Conservation (phyloP, 805 yeast species). For the Schwanniomyces occidentalis region DNA sequence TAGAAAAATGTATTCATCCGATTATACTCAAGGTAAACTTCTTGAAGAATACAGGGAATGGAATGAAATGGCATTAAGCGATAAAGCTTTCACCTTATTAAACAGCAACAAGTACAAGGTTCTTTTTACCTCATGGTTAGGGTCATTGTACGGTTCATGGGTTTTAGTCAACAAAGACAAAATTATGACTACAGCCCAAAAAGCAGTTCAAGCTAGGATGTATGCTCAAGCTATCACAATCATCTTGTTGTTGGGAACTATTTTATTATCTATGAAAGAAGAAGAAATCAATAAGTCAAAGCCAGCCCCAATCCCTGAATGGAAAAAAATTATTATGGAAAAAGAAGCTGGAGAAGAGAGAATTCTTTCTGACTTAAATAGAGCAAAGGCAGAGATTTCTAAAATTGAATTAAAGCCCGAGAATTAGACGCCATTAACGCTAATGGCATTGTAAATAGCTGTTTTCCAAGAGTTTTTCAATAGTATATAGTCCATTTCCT, state of each 20-base stretch:
- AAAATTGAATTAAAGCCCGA: too few relatives aligned
- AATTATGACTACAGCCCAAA: slow-evolving; percentile 73
- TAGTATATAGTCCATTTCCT: too few relatives aligned
- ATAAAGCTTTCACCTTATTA: slow-evolving; percentile 29
- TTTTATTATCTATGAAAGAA: slow-evolving; percentile 61
- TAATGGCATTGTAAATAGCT: too few relatives aligned
- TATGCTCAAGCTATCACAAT: slow-evolving; percentile 86
- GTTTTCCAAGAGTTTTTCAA: too few relatives aligned
- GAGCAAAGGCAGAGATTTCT: slow-evolving; percentile 1
- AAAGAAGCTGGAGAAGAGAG: slow-evolving; percentile 19
- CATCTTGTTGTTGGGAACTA: slow-evolving; percentile 63
- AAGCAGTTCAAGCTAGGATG: slow-evolving; percentile 86
- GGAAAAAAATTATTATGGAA: slow-evolving; percentile 31
- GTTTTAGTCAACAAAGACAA: slow-evolving; percentile 68
- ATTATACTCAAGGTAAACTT: slow-evolving; percentile 24
- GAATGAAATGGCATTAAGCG: slow-evolving; percentile 30
- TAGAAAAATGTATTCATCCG: slow-evolving; percentile 33
- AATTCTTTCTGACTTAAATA: slow-evolving; percentile 9
- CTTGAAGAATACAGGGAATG: slow-evolving; percentile 37
- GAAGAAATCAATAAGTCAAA: slow-evolving; percentile 45
- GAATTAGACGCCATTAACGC: too few relatives aligned
- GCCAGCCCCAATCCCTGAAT: slow-evolving; percentile 33
- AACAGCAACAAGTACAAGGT: slow-evolving; percentile 37
- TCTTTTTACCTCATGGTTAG: slow-evolving; percentile 40
- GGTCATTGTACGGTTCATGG: slow-evolving; percentile 66